A percentile compares a stretch with the other conserved stretches of the same genome.
These are phyloP conservation scores for Cyclostephanos tholiformis DNA, from an alignment of 108 stramenopile genomes.

Conservation along the genomic window DNA sequence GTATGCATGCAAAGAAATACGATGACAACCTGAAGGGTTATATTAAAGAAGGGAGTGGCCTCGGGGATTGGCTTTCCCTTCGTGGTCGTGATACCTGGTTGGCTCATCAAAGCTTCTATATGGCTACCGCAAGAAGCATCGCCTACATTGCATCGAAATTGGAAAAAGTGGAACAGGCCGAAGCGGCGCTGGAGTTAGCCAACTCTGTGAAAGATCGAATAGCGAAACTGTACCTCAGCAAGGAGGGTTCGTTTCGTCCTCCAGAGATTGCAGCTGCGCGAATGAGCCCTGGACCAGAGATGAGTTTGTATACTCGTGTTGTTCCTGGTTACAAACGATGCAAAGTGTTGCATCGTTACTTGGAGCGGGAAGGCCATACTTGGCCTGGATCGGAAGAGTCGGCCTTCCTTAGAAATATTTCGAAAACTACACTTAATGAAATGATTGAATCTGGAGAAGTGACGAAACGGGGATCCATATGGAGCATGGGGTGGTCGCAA, in stretches of 20 bases:
- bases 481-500: slow-evolving; percentile 51
- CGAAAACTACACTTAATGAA: slow-evolving; percentile 13
- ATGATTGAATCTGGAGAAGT: slow-evolving; percentile 39
- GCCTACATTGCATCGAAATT: slow-evolving; percentile 44
- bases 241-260: slow-evolving; percentile 38
- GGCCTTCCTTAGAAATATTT: slow-evolving; percentile 18
- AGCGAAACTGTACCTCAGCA: slow-evolving; percentile 35
- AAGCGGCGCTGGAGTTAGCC: slow-evolving; percentile 20
- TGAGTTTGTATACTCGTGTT: slow-evolving; percentile 41
- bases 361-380: slow-evolving; percentile 38
- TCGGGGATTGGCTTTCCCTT: slow-evolving; percentile 49
- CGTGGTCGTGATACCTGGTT: slow-evolving; percentile 51
- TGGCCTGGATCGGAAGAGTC: slow-evolving; percentile 48
- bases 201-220: slow-evolving; percentile 28
- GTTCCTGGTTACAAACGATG: slow-evolving; percentile 47
- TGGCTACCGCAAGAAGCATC: slow-evolving; percentile 49
- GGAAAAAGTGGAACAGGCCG: slow-evolving; percentile 1
- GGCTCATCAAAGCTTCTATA: slow-evolving; percentile 48
- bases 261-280: slow-evolving; percentile 19
- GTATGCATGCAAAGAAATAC: slow-evolving; percentile 39
- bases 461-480: slow-evolving; percentile 25
- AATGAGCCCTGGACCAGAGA: slow-evolving; percentile 46
- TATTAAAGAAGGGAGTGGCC: slow-evolving; percentile 37
- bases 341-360: slow-evolving; percentile 36
- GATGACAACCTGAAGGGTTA: slow-evolving; percentile 44